Base-by-base conservation (phyloP, 257 asterid genomes). In the Nicotiana knightiana region DNA sequence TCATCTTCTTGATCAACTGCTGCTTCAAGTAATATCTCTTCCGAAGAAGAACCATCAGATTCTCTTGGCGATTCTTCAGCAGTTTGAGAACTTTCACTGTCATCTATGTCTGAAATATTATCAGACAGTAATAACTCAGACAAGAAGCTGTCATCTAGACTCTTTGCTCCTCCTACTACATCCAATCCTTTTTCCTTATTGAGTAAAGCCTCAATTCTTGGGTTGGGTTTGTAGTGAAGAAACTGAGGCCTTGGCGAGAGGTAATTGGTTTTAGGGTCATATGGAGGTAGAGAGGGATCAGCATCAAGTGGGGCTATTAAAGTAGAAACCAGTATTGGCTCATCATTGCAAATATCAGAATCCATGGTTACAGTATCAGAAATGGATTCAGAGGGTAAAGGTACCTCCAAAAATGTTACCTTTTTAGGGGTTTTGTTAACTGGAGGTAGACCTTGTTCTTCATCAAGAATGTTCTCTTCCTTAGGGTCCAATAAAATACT, bases 181-280 rank as follows among this genome's bases (percentile, higher is more conserved):
- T 87, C 90, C 75, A 80, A 1, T 3, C 77, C 86, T 67, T 87
- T 87, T 70, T 87, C 92, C 59, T 87, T 88, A 82, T 84, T 88
- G 79, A 87, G 76, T 81, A 91, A 88, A 67, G 87, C 64, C 1
- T 88, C 97, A 51, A 87, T 78, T 88, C 94, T 89, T 51, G 93
- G 90, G 71, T 91, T 92, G 28, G 99, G 98, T 77, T 84, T 93
- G 89, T 92, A 94, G 63, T 87, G 92, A 81, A 91, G 92, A 86
- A 92, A 94, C 81, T 88, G 92, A 84, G 98, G 97, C 88, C 97
- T 93, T 15, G 97, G 97, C 51, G 98, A 93, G 79, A 92, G 86
- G 89, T 89, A 91, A 81, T 94, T 94, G 51, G 90, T 93, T 84
- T 86, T 92, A 15, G 98, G 99, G 89, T 93, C 93, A 83, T 96